phyloP scores from a whole-genome alignment of 2,329 filamentous ascomycete genomes.

The Nothophoma quercina region DNA sequence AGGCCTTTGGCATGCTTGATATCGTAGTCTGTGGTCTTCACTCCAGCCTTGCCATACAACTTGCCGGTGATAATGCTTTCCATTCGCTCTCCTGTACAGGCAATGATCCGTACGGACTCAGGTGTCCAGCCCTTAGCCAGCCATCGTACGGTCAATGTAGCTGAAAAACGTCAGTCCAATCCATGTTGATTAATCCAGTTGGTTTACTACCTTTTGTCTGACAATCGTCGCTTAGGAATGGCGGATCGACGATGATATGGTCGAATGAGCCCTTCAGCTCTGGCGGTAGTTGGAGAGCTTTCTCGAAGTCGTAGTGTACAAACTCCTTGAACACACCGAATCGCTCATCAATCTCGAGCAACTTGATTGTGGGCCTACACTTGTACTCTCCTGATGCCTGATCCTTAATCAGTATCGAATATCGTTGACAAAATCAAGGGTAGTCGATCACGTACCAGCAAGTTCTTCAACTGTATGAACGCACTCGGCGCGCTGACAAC shows the following conservation, averaged over 20 bases:
- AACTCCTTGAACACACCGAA: constrained; percentile 80
- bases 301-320: constrained; percentile 75
- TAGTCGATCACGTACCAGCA: constrained; percentile 58
- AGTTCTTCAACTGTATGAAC: constrained; percentile 78
- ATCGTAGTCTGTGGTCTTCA: constrained; percentile 72
- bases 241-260: constrained; percentile 77
- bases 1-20: constrained; percentile 74
- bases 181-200: background rate
- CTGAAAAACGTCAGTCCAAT: constrained; percentile 51
- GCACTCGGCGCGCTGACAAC: constrained; percentile 79
- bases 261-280: constrained; percentile 71
- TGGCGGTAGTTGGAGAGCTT: constrained; percentile 70
- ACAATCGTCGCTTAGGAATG: constrained; percentile 81
- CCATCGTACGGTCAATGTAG: constrained; percentile 78
- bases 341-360: constrained; percentile 77
- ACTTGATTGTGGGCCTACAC: constrained; percentile 63
- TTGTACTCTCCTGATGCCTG: constrained; percentile 43
- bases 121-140: constrained; percentile 62
- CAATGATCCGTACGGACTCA: constrained; percentile 59
- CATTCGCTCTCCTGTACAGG: constrained; percentile 83
- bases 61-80: constrained; percentile 64
- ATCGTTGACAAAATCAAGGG: no score
- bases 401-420: constrained; percentile 5
- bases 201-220: constrained; percentile 71
- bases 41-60: constrained; percentile 71